Conservation (phyloP, 371 early-diverging fungal genomes). For the Rhizomucor pusillus region DNA sequence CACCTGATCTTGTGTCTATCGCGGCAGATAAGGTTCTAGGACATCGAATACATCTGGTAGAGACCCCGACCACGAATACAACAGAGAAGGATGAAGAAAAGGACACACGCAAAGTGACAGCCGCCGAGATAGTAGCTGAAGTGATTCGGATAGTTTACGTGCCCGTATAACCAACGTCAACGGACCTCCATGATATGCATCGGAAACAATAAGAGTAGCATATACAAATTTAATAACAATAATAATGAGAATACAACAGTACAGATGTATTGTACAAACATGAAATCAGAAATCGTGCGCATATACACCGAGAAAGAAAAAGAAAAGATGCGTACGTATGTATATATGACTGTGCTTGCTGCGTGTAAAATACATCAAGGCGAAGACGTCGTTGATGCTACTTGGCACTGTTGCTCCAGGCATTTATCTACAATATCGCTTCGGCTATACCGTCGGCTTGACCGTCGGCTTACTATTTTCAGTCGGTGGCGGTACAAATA, state of each 20-base stretch:
- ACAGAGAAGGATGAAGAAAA: neutral
- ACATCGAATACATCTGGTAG: slow-evolving; percentile 14
- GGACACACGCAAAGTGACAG: slow-evolving; percentile 1
- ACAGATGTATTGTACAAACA: no score
- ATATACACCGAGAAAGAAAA: no score
- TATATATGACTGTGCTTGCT: no score
- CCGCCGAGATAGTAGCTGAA: slow-evolving; percentile 9
- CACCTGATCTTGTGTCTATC: slow-evolving; percentile 58
- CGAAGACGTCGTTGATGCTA: slow-evolving; percentile 2
- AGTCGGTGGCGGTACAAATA: slow-evolving; percentile 15
- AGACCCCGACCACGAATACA: neutral
- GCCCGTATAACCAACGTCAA: slow-evolving; percentile 11
- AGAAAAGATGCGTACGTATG: no score
- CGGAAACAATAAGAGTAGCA: no score
- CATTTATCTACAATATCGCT: slow-evolving; percentile 14
- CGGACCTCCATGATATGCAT: no score
- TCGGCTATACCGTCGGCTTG: slow-evolving; percentile 6
- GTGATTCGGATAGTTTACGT: slow-evolving; percentile 9
- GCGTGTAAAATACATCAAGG: no score
- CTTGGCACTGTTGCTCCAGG: slow-evolving; percentile 9
- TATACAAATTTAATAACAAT: no score
- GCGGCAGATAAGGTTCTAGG: slow-evolving; percentile 47
- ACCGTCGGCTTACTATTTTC: neutral
- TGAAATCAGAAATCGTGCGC: no score
- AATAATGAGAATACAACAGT: no score